Base-by-base conservation (phyloP, 1,284 basidiomycete species). In the Puccinia brachypodii region DNA sequence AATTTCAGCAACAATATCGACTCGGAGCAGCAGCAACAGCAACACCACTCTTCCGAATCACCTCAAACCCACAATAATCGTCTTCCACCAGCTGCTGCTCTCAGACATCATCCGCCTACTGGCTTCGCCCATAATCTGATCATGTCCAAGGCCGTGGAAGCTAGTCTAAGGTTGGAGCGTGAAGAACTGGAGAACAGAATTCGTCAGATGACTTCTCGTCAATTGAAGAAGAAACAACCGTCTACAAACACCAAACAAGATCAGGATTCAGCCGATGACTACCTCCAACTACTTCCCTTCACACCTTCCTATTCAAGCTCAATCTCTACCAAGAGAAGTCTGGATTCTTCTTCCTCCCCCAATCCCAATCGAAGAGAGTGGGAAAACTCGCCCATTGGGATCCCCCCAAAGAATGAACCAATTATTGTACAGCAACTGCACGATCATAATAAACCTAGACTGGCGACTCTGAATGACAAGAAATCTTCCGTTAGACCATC, bases 141-240 rank as follows among this genome's bases (percentile, higher is more conserved):
- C 60, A 76, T 64, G 56, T 50, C 74, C 3, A 76, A 76, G 44
- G 74, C 74, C 13, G 56, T 76, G 14, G 74, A 76, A 64, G 74
- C 60, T 25, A 76, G 74, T 56, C 56, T 76, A 13, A 76, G 47
- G n/a, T 47, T 76, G 42, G 74, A 76, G 44, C 38, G 74, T 1
- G 58, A 62, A 31, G 74, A 76, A 33, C 19, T 62, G n/a, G 74
- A 76, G n/a, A 66, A 62, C 22, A 76, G 74, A n/a, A 44, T 76
- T 33, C 33, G 58, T 16, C 74, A 76, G 38, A 33, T 40, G 36
- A 76, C n/a, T 33, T 44, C 74, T 25, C 56, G 60, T 16, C 40
- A 42, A 11, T 22, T 42, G 31, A 64, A 42, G 33, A 76, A 76
- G 33, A 64, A 64, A 44, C 38, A 33, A 47, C 40, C 36, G 33